phyloP scores from a whole-genome alignment of 768 basidiomycete species.

The Chalciporus chontae region DNA sequence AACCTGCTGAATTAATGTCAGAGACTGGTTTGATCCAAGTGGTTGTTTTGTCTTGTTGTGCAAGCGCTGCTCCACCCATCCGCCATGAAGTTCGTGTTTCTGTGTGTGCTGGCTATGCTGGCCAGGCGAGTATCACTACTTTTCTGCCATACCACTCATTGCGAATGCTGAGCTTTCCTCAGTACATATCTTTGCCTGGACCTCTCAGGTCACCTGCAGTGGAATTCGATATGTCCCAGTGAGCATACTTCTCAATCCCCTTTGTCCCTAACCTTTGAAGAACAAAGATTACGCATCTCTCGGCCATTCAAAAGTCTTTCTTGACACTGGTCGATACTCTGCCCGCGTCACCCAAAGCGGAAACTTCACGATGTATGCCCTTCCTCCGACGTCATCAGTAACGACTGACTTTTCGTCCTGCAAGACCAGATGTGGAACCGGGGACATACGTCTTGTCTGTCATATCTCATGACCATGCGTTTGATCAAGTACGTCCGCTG shows the following conservation, averaged over 20 bases:
- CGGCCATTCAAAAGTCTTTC: conserved; percentile 53
- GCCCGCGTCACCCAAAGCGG: conserved; percentile 58
- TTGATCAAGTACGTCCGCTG: conserved; percentile 56
- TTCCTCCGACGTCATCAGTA: not conserved
- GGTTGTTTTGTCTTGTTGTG: conserved; percentile 28
- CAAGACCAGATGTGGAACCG: conserved; percentile 61
- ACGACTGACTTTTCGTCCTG: conserved; percentile 10
- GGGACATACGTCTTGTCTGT: conserved; percentile 73
- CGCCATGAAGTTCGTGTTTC: conserved; percentile 15
- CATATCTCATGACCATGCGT: conserved; percentile 58
- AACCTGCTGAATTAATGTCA: not conserved
- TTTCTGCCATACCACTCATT: not conserved
- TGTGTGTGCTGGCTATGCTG: conserved; percentile 11
- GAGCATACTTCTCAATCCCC: conserved; percentile 12
- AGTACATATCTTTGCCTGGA: conserved; percentile 44
- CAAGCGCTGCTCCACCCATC: not conserved
- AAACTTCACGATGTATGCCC: conserved; percentile 61
- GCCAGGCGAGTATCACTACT: conserved; percentile 7
- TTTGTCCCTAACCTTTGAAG: conserved; percentile 7
- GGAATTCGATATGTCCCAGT: conserved; percentile 74
- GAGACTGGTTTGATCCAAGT: not conserved
- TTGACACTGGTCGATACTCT: conserved; percentile 55
- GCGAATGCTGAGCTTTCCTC: conserved; percentile 1
- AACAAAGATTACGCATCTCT: conserved; percentile 38
- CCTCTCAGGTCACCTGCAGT: conserved; percentile 58